Conservation (phyloP, 1,284 basidiomycete species). For the Bjerkandera adusta region DNA sequence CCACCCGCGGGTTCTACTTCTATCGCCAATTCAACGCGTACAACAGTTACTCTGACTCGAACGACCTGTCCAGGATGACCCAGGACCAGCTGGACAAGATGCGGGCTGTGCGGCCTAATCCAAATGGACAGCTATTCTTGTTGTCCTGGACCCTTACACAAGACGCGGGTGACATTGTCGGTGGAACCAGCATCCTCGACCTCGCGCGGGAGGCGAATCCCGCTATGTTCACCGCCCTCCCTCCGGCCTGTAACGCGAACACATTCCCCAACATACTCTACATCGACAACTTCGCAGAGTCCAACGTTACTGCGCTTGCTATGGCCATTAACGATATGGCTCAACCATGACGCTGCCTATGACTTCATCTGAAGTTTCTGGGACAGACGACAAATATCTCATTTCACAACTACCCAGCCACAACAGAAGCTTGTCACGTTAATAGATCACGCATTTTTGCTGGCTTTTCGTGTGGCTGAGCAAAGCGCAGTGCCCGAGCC, state of each 20-base stretch:
- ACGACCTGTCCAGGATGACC: constrained; percentile 8
- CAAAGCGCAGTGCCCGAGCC: too few relatives aligned
- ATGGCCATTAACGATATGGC: constrained; percentile 12
- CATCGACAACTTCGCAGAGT: constrained; percentile 10
- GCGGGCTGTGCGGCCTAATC: constrained; percentile 1
- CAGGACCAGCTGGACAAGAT: constrained; percentile 12
- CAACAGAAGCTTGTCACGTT: too few relatives aligned
- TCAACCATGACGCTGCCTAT: not conserved
- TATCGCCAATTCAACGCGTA: constrained; percentile 13
- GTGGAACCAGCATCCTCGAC: constrained; percentile 5
- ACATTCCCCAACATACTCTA: constrained; percentile 15
- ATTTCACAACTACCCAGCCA: not conserved
- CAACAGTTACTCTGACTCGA: constrained; percentile 12
- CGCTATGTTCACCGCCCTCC: constrained; percentile 2
- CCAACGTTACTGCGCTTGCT: constrained; percentile 10
- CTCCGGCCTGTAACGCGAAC: not conserved
- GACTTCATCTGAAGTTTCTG: not conserved
- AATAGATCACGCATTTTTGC: too few relatives aligned
- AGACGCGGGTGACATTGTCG: constrained; percentile 5
- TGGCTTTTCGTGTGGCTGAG: too few relatives aligned
- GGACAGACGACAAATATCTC: too few relatives aligned
- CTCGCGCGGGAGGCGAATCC: constrained; percentile 10
- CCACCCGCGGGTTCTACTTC: constrained; percentile 11
- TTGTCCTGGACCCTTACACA: constrained; percentile 14
- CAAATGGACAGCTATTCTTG: constrained; percentile 10